These are phyloP conservation scores for Gnaphalium uliginosum DNA, from an alignment of 129 eudicot species.

Conservation along the genomic window DNA sequence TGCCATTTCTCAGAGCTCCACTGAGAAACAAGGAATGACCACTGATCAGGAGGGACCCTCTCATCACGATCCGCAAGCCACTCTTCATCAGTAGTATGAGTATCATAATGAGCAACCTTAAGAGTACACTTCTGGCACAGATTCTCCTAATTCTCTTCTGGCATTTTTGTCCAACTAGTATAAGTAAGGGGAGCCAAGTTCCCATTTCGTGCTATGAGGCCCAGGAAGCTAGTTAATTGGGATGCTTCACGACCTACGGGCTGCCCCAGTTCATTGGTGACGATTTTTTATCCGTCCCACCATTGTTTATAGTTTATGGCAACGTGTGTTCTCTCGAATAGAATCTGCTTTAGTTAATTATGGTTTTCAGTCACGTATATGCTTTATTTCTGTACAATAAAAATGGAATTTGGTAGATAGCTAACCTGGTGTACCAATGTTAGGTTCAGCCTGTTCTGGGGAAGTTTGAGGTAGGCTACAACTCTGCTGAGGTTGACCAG, in stretches of 20 bases:
- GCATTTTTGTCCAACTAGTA: slow-evolving; percentile 47
- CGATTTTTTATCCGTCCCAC: slow-evolving; percentile 32
- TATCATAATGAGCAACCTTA: slow-evolving; percentile 37
- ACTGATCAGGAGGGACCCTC: slow-evolving; percentile 63
- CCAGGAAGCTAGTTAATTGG: slow-evolving; percentile 46
- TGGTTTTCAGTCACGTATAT: slow-evolving; percentile 2
- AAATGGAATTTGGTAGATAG: neutral
- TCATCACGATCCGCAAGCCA: slow-evolving; percentile 54
- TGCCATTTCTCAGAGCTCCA: slow-evolving; percentile 50
- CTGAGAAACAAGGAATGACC: slow-evolving; percentile 44
- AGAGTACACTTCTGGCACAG: slow-evolving; percentile 51
- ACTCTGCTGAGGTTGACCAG: slow-evolving; percentile 29
- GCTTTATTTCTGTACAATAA: neutral
- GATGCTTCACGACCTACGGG: slow-evolving; percentile 50
- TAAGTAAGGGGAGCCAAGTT: slow-evolving; percentile 49
- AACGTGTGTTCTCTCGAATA: slow-evolving; percentile 43
- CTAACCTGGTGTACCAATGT: slow-evolving; percentile 18
- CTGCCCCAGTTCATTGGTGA: slow-evolving; percentile 43
- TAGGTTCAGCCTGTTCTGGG: slow-evolving; percentile 24
- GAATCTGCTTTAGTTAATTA: slow-evolving; percentile 34
- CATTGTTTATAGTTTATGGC: slow-evolving; percentile 24
- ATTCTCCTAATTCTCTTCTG: slow-evolving; percentile 46
- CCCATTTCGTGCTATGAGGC: slow-evolving; percentile 53
- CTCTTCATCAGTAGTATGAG: slow-evolving; percentile 48
- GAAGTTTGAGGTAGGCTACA: slow-evolving; percentile 25